Evolutionary conservation across 345 rosid genomes (phyloP), one percentile per base, ranked within the genome.

Genomic region (Schrenkiella parvula): DNA sequence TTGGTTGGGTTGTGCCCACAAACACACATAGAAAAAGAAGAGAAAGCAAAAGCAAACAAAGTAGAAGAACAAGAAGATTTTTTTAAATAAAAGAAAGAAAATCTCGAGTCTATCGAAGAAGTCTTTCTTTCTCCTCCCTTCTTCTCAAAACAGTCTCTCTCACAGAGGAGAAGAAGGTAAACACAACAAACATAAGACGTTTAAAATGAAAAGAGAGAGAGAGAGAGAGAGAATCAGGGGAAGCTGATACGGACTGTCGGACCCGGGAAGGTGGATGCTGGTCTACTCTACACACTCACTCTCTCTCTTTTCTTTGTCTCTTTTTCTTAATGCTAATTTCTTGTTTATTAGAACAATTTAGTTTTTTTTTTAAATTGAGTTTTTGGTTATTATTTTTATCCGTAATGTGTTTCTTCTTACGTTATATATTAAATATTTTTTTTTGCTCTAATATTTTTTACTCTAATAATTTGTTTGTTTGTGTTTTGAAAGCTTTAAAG

Each of bases 231-330:
- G 72, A 58, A 47, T 66, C 67, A 66, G 78, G 72, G 72, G 72
- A 74, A 46, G 78, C 78, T 66, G 67, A 74, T 74, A 66, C 78
- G 78, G 67, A 48, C 61, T 66, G 67, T 74, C 78, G 72, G 78
- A 66, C 46, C 72, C 61, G 61, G 29, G 53, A 58, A 14, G 73
- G 73, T 74, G 73, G 77, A 73, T 73, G 71, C 71, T 72, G 57
- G 65, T 44, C 70, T 64, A 43, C 57, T 64, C 76, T 7, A 14
- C 2, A 51, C 71, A 34, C 42, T 64, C 34, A 22, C 13, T 54
- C 41, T 43, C 14, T 42, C 25, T 66, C 14, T 15, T 38, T 10
- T 19, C 15, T 39, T 22, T 44, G 43, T 44, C 54, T 37, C 53
- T 41, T 70, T 58, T 39, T 35, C 15, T 35, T 71, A 17, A 26